Percentiles rank a stretch among this genome's conserved stretches.
Conservation (phyloP, 2,329 filamentous ascomycete genomes). For the Fusarium sp. region DNA sequence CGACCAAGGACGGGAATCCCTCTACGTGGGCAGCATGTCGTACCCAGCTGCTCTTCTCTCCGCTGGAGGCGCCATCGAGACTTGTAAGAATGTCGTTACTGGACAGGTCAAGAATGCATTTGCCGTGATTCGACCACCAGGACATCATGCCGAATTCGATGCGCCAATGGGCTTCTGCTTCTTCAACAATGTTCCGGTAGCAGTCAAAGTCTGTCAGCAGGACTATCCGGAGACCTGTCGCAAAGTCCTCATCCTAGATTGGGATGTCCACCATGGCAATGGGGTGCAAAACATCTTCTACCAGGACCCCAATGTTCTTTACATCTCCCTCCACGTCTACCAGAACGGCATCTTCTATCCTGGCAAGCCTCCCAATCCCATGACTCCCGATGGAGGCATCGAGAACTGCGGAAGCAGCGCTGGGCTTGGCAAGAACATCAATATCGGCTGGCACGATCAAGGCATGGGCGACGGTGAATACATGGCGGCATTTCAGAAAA, state of each 20-base stretch:
- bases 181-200: conserved; percentile 97
- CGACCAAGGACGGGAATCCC: conserved; percentile 78
- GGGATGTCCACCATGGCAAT: conserved; percentile 88
- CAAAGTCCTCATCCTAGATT: conserved; percentile 94
- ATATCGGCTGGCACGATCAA: conserved; percentile 77
- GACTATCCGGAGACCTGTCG: conserved; percentile 85
- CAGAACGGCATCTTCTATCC: conserved; percentile 90
- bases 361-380: conserved; percentile 70
- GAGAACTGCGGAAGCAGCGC: conserved; percentile 70
- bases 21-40: conserved; percentile 87
- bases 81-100: conserved; percentile 89
- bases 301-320: conserved; percentile 92
- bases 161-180: conserved; percentile 94
- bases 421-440: conserved; percentile 74
- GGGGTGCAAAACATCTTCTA: conserved; percentile 98
- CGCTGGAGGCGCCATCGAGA: conserved; percentile 94
- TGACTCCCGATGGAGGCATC: conserved; percentile 72
- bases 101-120: conserved; percentile 94
- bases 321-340: conserved; percentile 95
- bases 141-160: conserved; percentile 92
- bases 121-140: conserved; percentile 93
- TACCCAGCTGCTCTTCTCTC: conserved; percentile 87
- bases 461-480: conserved; percentile 98
- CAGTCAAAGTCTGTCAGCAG: conserved; percentile 87
- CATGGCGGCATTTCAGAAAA: conserved; percentile 93